Conservation (phyloP, 805 yeast genomes). For the Candida boidinii region DNA sequence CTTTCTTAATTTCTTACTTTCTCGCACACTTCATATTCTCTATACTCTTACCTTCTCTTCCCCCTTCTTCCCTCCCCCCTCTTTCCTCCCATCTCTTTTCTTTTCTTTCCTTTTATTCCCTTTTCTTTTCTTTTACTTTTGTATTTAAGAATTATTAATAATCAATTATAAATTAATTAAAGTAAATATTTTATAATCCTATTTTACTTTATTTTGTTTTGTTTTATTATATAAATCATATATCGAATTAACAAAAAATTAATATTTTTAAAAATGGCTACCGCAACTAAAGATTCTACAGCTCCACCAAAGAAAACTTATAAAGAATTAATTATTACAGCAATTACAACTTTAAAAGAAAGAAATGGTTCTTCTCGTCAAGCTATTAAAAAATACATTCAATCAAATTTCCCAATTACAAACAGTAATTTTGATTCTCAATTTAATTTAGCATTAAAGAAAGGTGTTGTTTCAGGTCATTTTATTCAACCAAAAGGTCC, state of each 20-base stretch:
- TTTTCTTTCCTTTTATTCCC: not conserved
- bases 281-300: slow-evolving; percentile 26
- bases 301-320: slow-evolving; percentile 31
- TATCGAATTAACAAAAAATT: not conserved
- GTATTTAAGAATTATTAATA: not conserved
- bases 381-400: slow-evolving; percentile 78
- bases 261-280: slow-evolving; percentile 21
- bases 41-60: not conserved
- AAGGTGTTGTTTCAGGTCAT: slow-evolving; percentile 71
- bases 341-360: slow-evolving; percentile 62
- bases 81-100: not conserved
- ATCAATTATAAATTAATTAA: not conserved
- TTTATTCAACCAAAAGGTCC: slow-evolving; percentile 86
- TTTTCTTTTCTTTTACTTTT: not conserved
- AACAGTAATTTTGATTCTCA: slow-evolving; percentile 64
- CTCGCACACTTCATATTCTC: no score
- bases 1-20: no score
- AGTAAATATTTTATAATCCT: not conserved
- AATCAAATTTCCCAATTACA: slow-evolving; percentile 48
- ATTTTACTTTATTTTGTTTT: not conserved
- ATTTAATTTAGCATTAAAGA: slow-evolving; percentile 71
- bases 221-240: not conserved
- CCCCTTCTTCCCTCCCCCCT: not conserved
- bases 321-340: slow-evolving; percentile 59
- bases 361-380: slow-evolving; percentile 84